These are phyloP conservation scores for Talaromyces stipitatus DNA, from an alignment of 495 filamentous ascomycete genomes.

Conservation along the genomic window DNA sequence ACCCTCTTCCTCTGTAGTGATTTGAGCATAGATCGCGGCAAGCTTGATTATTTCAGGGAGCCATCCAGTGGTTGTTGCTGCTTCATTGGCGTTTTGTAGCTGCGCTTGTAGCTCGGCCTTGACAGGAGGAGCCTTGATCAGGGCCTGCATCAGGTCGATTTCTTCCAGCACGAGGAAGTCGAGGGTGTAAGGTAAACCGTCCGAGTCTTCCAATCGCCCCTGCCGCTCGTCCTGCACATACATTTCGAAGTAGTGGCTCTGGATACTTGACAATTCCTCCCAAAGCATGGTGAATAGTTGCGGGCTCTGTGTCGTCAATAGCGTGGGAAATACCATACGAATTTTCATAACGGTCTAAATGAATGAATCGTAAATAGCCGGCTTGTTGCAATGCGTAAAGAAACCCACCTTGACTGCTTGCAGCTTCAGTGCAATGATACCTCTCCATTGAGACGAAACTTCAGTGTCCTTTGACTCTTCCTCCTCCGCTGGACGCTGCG, in stretches of 20 bases:
- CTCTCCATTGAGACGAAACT: slow-evolving; percentile 54
- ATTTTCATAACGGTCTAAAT: slow-evolving; percentile 79
- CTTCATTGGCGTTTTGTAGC: slow-evolving; percentile 50
- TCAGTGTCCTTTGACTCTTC: slow-evolving; percentile 45
- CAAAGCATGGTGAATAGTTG: slow-evolving; percentile 77
- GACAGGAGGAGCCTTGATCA: slow-evolving; percentile 74
- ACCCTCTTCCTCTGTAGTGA: slow-evolving; percentile 85
- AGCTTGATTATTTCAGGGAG: slow-evolving; percentile 75
- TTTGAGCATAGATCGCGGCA: slow-evolving; percentile 79
- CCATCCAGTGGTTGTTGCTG: slow-evolving; percentile 54
- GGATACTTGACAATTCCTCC: slow-evolving; percentile 69
- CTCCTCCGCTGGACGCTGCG: slow-evolving; percentile 49
- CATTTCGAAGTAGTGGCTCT: slow-evolving; percentile 63
- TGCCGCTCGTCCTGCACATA: slow-evolving; percentile 82
- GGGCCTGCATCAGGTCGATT: slow-evolving; percentile 83
- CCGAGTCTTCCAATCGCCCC: slow-evolving; percentile 79
- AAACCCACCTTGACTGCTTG: slow-evolving; percentile 69
- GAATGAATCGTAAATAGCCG: slow-evolving; percentile 2
- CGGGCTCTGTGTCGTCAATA: slow-evolving; percentile 73
- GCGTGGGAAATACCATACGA: slow-evolving; percentile 67
- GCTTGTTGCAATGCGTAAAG: not conserved
- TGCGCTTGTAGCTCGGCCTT: slow-evolving; percentile 76
- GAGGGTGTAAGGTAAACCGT: slow-evolving; percentile 89
- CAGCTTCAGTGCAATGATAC: slow-evolving; percentile 76
- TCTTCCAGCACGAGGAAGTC: slow-evolving; percentile 91